A percentile compares a stretch with the other conserved stretches of the same genome.
Conservation (phyloP, 164 flowering plant species). For the Stephania japonica region DNA sequence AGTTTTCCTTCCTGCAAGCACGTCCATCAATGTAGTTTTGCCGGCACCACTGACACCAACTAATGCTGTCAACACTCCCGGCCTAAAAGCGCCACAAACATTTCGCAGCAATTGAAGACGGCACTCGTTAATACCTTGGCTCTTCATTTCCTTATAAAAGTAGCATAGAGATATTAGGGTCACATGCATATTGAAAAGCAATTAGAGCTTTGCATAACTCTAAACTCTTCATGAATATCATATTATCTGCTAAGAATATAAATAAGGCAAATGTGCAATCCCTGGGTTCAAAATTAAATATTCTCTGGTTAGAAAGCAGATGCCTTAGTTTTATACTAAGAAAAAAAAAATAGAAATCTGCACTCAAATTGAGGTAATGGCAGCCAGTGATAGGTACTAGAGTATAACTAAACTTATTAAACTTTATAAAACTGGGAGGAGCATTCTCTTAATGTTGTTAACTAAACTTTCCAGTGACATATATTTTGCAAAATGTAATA, state of each 20-base stretch:
- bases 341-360: not conserved
- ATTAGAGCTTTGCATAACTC: not conserved
- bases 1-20: conserved; percentile 59
- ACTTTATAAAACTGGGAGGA: not conserved
- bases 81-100: conserved; percentile 61
- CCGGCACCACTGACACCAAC: conserved; percentile 74
- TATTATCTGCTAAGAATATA: too few species aligned
- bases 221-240: not conserved
- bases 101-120: conserved; percentile 51
- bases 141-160: conserved; percentile 51
- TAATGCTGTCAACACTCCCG: conserved; percentile 57
- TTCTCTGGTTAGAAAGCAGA: not conserved
- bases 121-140: conserved; percentile 40
- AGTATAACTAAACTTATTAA: not conserved
- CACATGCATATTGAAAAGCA: not conserved
- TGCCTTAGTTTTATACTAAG: not conserved
- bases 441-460: not conserved
- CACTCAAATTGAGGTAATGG: not conserved
- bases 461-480: not conserved
- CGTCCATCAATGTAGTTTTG: conserved; percentile 71
- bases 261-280: not conserved
- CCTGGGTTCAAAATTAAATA: not conserved
- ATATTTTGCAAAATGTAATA: not conserved
- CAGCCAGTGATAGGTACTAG: not conserved
- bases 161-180: not conserved